Conservation (phyloP, 768 basidiomycete genomes). For the Tephrocybe sp. region DNA sequence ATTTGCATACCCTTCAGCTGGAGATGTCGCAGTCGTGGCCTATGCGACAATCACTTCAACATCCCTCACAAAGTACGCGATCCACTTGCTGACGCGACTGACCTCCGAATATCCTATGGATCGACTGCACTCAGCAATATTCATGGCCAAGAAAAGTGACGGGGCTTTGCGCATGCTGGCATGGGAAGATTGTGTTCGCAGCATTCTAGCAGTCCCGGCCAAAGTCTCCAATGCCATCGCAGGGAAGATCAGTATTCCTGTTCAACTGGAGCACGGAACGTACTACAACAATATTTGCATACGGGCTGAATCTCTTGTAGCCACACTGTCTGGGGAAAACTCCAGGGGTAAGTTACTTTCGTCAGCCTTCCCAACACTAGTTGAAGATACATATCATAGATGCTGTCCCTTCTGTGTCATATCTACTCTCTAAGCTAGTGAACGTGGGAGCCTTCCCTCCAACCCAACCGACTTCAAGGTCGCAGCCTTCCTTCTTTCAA, state of each 20-base stretch:
- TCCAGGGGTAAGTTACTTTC: slow-evolving; percentile 39
- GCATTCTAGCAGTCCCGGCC: slow-evolving; percentile 64
- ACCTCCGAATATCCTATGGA: slow-evolving; percentile 66
- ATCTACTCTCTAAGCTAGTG: slow-evolving; percentile 65
- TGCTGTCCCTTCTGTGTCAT: slow-evolving; percentile 42
- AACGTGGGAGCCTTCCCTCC: slow-evolving; percentile 67
- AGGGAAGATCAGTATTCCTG: slow-evolving; percentile 40
- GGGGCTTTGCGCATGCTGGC: slow-evolving; percentile 28
- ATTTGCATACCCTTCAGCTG: slow-evolving; percentile 48
- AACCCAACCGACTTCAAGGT: slow-evolving; percentile 45
- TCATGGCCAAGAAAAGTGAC: slow-evolving; percentile 22
- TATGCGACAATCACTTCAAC: slow-evolving; percentile 64
- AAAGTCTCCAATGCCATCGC: slow-evolving; percentile 75
- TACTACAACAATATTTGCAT: slow-evolving; percentile 57
- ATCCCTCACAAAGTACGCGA: slow-evolving; percentile 46
- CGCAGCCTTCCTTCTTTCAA: slow-evolving; percentile 72
- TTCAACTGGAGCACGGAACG: slow-evolving; percentile 48
- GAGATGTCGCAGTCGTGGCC: slow-evolving; percentile 54
- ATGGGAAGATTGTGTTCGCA: slow-evolving; percentile 81
- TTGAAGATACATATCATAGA: slow-evolving; percentile 25
- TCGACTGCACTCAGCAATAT: slow-evolving; percentile 57
- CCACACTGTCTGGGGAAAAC: slow-evolving; percentile 36
- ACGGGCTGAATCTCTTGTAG: slow-evolving; percentile 53
- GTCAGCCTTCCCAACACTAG: not conserved
- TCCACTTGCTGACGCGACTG: slow-evolving; percentile 56